These are phyloP conservation scores for Beverwykella pulmonaria DNA, from an alignment of 495 filamentous ascomycete species.

Conservation along the genomic window DNA sequence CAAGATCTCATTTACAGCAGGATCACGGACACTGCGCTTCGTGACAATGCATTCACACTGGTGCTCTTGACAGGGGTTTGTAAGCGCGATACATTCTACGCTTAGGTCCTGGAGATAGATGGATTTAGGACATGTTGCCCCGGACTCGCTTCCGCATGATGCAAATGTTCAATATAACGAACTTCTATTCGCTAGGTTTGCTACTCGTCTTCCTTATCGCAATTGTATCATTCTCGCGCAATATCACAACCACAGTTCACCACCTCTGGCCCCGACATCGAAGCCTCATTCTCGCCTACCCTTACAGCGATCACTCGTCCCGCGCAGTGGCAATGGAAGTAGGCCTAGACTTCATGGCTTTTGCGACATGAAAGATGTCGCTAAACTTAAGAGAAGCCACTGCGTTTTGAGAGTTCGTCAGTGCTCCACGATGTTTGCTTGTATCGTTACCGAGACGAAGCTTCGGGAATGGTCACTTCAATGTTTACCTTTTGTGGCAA, in stretches of 20 bases:
- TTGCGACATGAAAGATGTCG: too few relatives aligned
- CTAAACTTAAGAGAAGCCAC: too few relatives aligned
- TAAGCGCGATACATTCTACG: too few relatives aligned
- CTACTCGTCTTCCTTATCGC: slow-evolving; percentile 1
- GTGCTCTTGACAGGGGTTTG: too few relatives aligned
- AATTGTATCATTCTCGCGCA: slow-evolving; percentile 25
- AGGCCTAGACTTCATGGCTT: too few relatives aligned
- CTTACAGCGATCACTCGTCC: too few relatives aligned
- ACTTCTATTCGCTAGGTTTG: not conserved
- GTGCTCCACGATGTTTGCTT: too few relatives aligned
- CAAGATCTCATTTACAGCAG: not conserved
- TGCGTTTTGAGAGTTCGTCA: too few relatives aligned
- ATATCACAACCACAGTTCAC: not conserved
- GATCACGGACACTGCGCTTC: not conserved
- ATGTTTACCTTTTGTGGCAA: too few relatives aligned
- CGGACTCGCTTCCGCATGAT: not conserved
- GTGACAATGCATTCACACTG: not conserved
- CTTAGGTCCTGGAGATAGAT: not conserved
- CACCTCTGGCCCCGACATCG: not conserved
- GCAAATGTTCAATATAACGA: not conserved
- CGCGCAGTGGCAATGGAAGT: too few relatives aligned
- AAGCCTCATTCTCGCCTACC: not conserved
- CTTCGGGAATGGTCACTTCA: too few relatives aligned
- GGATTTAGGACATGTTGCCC: not conserved
- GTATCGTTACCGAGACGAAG: too few relatives aligned